Conservation (phyloP, 2,329 filamentous ascomycete species). For the Talaromyces sp. region DNA sequence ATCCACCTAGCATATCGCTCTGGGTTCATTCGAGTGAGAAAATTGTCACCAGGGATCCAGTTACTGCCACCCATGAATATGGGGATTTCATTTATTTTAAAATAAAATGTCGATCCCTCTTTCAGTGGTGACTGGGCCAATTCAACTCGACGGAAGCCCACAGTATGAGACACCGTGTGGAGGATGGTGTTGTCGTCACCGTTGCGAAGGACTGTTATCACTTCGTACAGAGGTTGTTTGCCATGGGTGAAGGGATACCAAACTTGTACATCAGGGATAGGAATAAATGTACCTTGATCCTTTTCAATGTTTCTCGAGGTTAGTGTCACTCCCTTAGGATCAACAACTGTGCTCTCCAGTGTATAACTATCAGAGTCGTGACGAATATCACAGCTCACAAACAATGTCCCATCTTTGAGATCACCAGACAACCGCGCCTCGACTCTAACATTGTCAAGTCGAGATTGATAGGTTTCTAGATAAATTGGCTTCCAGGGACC, state of each 20-base stretch:
- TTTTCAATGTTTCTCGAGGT: background rate
- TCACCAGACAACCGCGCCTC: background rate
- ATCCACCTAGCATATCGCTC: constrained; percentile 51
- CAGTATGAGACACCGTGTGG: background rate
- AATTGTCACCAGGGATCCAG: constrained; percentile 55
- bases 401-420: background rate
- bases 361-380: background rate
- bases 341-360: background rate
- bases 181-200: background rate
- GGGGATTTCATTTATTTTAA: constrained; percentile 55
- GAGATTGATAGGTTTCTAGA: background rate
- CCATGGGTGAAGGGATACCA: constrained; percentile 2
- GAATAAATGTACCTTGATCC: constrained; percentile 15
- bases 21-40: constrained; percentile 46
- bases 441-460: background rate
- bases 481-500: constrained; percentile 52
- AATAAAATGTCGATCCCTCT: constrained; percentile 51
- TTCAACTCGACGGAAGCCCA: constrained; percentile 50
- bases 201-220: background rate
- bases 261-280: constrained; percentile 9
- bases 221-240: background rate
- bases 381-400: background rate
- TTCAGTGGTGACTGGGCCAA: constrained; percentile 17
- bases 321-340: background rate
- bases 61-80: constrained; percentile 54